Evolutionary conservation across 2,329 filamentous ascomycete genomes (phyloP).

Genomic region (Penicillium glabrum): DNA sequence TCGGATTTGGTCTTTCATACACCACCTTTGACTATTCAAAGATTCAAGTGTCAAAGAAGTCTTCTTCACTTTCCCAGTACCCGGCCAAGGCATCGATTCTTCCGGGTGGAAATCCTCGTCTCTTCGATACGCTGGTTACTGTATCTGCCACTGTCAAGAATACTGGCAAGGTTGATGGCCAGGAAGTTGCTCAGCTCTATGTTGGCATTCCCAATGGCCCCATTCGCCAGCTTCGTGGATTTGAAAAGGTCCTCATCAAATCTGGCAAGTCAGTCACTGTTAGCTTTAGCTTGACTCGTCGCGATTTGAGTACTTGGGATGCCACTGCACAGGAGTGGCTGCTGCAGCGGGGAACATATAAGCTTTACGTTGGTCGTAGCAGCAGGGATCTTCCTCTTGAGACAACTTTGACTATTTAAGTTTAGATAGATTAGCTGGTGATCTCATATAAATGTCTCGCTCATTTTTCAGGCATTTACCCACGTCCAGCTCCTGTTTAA

Average conservation of each 20-base stretch:
- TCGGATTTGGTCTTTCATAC: conserved; percentile 38
- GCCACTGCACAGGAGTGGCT: conserved; percentile 22
- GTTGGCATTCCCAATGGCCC: conserved; percentile 39
- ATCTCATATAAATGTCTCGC: neutral
- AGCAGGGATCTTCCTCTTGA: conserved; percentile 23
- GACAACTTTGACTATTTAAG: neutral
- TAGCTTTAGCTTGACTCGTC: conserved; percentile 43
- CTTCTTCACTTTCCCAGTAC: conserved; percentile 4
- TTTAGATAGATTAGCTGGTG: neutral
- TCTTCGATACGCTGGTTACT: conserved; percentile 52
- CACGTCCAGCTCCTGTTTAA: too few relatives aligned
- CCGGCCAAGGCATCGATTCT: conserved; percentile 42
- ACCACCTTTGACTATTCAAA: conserved; percentile 23
- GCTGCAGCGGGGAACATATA: conserved; percentile 8
- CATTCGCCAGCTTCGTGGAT: conserved; percentile 48
- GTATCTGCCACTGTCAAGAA: conserved; percentile 52
- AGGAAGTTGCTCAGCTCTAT: conserved; percentile 57
- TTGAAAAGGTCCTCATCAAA: conserved; percentile 50
- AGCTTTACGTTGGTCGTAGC: conserved; percentile 24
- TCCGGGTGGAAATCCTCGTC: conserved; percentile 53
- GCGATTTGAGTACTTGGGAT: conserved; percentile 33
- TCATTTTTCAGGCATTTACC: too few relatives aligned
- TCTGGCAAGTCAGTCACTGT: conserved; percentile 42
- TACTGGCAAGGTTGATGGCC: conserved; percentile 47
- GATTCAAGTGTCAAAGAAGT: conserved; percentile 9